Percentiles rank a stretch among this genome's conserved stretches.
Conservation (phyloP, 202 grass and related monocot species). For the Elaeis oleifera region DNA sequence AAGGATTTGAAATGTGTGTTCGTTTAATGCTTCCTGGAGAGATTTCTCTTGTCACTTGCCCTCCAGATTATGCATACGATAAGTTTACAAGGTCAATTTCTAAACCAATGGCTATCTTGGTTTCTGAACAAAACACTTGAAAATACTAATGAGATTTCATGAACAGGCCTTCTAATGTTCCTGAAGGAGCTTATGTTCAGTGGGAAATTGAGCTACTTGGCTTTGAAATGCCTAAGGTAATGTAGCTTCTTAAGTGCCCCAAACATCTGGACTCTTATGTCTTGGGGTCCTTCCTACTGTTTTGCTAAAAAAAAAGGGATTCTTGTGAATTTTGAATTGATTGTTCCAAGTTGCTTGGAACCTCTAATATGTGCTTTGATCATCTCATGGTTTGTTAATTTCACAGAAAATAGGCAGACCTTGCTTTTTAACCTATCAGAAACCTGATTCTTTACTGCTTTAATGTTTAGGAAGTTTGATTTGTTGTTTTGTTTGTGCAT, state of each 20-base stretch:
- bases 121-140: conserved; percentile 15
- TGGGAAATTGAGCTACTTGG: conserved; percentile 96
- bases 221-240: conserved; percentile 88
- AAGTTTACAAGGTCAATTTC: conserved; percentile 79
- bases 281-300: too few relatives aligned
- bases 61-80: conserved; percentile 97
- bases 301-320: too few relatives aligned
- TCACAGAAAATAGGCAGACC: too few relatives aligned
- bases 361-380: too few relatives aligned
- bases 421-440: too few relatives aligned
- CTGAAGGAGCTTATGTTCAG: conserved; percentile 81
- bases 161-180: conserved; percentile 71
- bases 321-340: too few relatives aligned
- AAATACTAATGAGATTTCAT: conserved; percentile 28
- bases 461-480: too few relatives aligned
- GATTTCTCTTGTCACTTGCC: conserved; percentile 72
- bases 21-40: conserved; percentile 97
- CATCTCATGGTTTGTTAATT: too few relatives aligned
- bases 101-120: conserved; percentile 10
- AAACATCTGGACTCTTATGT: conserved; percentile 3
- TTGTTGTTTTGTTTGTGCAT: too few relatives aligned
- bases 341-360: too few relatives aligned
- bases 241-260: conserved; percentile 8
- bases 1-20: conserved; percentile 98
- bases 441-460: too few relatives aligned